These are phyloP conservation scores for Globisporangium cederbergense DNA, from an alignment of 352 stramenopile genomes.

Conservation along the genomic window DNA sequence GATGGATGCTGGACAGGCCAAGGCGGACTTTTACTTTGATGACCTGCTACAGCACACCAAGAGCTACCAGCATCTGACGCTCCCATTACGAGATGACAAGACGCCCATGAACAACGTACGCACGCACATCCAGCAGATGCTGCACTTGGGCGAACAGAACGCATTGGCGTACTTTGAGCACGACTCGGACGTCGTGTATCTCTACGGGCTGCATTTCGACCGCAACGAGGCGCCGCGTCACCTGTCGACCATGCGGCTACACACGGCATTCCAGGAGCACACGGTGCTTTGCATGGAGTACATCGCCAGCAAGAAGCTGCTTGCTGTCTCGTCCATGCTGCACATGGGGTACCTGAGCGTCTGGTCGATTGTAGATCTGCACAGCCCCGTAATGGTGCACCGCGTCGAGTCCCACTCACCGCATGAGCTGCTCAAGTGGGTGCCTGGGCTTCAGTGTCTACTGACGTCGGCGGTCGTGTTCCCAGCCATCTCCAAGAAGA, in stretches of 20 bases:
- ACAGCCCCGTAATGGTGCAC: constrained; percentile 56
- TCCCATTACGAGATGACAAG: constrained; percentile 16
- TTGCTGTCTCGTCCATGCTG: constrained; percentile 61
- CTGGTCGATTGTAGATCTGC: constrained; percentile 49
- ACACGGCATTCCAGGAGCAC: constrained; percentile 78
- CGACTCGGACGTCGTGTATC: constrained; percentile 59
- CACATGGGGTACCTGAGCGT: constrained; percentile 49
- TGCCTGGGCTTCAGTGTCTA: constrained; percentile 49
- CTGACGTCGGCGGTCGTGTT: constrained; percentile 48
- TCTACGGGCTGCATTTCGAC: constrained; percentile 65
- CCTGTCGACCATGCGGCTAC: constrained; percentile 58
- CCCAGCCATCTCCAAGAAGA: constrained; percentile 24
- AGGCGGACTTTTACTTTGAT: constrained; percentile 50
- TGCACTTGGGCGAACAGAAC: constrained; percentile 41
- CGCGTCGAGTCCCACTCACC: constrained; percentile 50
- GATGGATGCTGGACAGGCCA: constrained; percentile 67
- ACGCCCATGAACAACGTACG: constrained; percentile 40
- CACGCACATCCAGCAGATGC: constrained; percentile 51
- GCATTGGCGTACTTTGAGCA: constrained; percentile 71
- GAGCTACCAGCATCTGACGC: constrained; percentile 5
- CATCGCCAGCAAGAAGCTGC: constrained; percentile 31
- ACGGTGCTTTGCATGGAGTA: constrained; percentile 56
- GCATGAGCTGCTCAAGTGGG: constrained; percentile 59
- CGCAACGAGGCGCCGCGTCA: constrained; percentile 57
- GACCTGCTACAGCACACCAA: constrained; percentile 18